Base-by-base conservation (phyloP, 352 stramenopile species). In the Albugo candida region DNA sequence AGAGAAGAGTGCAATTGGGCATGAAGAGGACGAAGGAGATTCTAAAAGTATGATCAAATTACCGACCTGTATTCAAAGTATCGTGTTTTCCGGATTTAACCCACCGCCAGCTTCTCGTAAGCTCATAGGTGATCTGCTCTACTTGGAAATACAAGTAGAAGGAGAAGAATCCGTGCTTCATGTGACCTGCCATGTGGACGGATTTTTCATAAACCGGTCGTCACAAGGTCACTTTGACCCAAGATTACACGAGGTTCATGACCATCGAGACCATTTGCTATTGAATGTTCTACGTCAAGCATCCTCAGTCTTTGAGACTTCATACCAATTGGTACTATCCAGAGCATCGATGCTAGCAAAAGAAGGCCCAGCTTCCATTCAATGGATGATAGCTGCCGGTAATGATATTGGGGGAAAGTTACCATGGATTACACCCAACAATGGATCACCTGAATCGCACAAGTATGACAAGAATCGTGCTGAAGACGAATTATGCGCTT, bases 1-100 rank as follows among this genome's bases (percentile, higher is more conserved):
- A 34, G 59, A 69, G 36, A 63, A 60, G 45, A 38, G 58, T 59
- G 11, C 51, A 60, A 31, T 24, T 45, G 41, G 51, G 55, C 34
- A 42, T 56, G 14, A 64, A 53, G 37, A 71, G n/a, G n/a, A n/a
- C n/a, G 65, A 64, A 11, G 53, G 67, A 31, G 60, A 76, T 41
- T 47, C 56, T 14, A 41, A 65, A 46, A 47, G 61, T 35, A 59
- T 76, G 16, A 63, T 71, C 36, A 83, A 74, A 51, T 63, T 91
- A 18, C 80, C 77, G n/a, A 53, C 63, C 42, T 95, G 83, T 60
- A 45, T 95, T 39, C 78, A 89, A 57, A 91, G 78, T 58, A 92
- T 97, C 51, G 65, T 83, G 36, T 88, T 95, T 49, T 95, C 81
- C 52, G 88, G 86, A 40, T 97, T 94, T 67, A 95, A 97, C 64